Percentiles rank a stretch among this genome's conserved stretches.
phyloP scores from a whole-genome alignment of 73 alveolate genomes.

The Uronychia setigera region DNA sequence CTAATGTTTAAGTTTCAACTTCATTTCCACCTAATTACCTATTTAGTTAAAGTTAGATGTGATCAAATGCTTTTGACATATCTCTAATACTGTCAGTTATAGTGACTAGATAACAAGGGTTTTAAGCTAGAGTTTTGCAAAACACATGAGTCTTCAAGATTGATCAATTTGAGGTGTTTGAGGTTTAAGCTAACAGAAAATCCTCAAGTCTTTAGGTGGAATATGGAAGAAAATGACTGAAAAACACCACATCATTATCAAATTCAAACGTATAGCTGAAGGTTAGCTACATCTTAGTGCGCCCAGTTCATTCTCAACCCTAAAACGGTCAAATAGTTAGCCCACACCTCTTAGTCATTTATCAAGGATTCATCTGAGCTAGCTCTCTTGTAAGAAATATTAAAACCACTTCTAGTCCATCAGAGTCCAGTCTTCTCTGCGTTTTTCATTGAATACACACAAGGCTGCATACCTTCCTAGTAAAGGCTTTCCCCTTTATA shows the following conservation, averaged over 20 bases:
- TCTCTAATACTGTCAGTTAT: conserved; percentile 39
- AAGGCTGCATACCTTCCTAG: conserved; percentile 47
- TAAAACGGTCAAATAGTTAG: conserved; percentile 23
- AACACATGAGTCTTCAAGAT: conserved; percentile 8
- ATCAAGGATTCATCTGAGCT: conserved; percentile 9
- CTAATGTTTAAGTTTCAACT: conserved; percentile 1
- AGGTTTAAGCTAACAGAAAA: background rate
- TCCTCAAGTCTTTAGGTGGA: conserved; percentile 48
- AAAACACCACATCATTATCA: conserved; percentile 87
- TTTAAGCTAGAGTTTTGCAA: conserved; percentile 21
- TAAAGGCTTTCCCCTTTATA: conserved; percentile 42
- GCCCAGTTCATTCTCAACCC: conserved; percentile 26
- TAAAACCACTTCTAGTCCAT: conserved; percentile 43
- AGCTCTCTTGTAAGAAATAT: conserved; percentile 11
- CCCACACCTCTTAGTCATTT: conserved; percentile 24
- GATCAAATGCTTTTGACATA: too few species aligned
- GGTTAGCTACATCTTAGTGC: conserved; percentile 47
- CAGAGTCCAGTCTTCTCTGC: background rate
- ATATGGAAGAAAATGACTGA: conserved; percentile 93
- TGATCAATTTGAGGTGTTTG: background rate
- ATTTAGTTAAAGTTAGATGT: too few species aligned
- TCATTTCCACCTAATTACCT: too few species aligned
- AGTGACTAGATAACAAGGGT: conserved; percentile 56
- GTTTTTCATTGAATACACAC: conserved; percentile 26
- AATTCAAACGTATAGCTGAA: conserved; percentile 81